Conservation (phyloP, 257 asterid genomes). For the Eustoma russellianum region DNA sequence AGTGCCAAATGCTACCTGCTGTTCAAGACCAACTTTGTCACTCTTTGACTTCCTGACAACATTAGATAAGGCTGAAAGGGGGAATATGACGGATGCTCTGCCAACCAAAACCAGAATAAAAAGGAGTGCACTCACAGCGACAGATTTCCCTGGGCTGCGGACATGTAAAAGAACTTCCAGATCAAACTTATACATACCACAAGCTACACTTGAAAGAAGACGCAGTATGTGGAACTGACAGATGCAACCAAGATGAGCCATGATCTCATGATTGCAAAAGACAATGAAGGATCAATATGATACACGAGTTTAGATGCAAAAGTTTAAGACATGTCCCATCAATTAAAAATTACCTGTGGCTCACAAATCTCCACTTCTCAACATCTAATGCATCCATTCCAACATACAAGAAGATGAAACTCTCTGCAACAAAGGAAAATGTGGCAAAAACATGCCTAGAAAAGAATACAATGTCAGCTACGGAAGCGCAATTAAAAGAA, state of each 20-base stretch:
- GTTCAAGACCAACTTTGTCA: conserved; percentile 36
- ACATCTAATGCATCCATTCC: conserved; percentile 89
- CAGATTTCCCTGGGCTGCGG: conserved; percentile 56
- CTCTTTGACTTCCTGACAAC: conserved; percentile 17
- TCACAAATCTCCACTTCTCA: conserved; percentile 60
- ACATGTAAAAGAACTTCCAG: background rate
- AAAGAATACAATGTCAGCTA: background rate
- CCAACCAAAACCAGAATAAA: conserved; percentile 58
- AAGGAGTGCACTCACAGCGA: conserved; percentile 43
- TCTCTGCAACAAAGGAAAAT: conserved; percentile 57
- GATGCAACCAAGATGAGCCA: too few relatives aligned
- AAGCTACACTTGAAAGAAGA: background rate
- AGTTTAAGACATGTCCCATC: background rate
- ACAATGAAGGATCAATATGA: background rate
- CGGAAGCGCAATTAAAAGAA: background rate
- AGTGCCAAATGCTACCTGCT: conserved; percentile 35
- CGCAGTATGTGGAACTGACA: background rate
- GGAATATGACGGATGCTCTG: conserved; percentile 64
- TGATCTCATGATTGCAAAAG: background rate
- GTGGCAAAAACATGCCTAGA: conserved; percentile 66
- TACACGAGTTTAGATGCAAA: background rate
- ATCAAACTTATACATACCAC: background rate
- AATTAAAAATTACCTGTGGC: conserved; percentile 26
- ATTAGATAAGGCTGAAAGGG: conserved; percentile 46
- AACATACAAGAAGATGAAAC: conserved; percentile 68